phyloP scores from a whole-genome alignment of 169 alveolate genomes.

The Eimeria acervulina region DNA sequence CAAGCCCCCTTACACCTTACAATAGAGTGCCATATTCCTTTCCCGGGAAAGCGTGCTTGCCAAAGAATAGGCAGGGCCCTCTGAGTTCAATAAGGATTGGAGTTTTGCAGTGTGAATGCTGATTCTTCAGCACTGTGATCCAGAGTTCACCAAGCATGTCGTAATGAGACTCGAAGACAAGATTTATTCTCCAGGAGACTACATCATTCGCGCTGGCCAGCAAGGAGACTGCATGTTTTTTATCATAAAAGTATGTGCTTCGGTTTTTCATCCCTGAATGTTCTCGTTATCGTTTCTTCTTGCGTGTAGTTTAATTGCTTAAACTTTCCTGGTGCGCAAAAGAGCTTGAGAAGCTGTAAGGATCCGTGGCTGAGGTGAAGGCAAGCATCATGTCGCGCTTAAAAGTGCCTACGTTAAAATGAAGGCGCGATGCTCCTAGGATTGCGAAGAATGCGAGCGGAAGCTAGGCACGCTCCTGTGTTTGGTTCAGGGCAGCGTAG shows the following conservation, averaged over 20 bases:
- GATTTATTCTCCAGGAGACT: constrained; percentile 70
- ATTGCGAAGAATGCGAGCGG: background rate
- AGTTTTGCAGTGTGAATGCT: background rate
- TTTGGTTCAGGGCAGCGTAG: constrained; percentile 58
- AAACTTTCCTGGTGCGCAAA: background rate
- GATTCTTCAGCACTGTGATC: constrained; percentile 71
- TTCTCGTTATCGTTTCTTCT: background rate
- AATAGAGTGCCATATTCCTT: background rate
- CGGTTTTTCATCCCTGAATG: background rate
- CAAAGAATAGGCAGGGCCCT: background rate
- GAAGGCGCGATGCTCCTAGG: background rate
- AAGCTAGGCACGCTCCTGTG: background rate
- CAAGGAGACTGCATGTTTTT: constrained; percentile 74
- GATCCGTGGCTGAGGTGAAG: background rate
- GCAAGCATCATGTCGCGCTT: background rate
- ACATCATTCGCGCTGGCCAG: constrained; percentile 74
- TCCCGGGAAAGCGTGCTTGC: background rate
- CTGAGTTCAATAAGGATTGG: background rate
- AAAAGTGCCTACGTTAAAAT: background rate
- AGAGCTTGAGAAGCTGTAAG: background rate
- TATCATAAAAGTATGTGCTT: constrained; percentile 49
- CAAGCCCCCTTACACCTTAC: background rate
- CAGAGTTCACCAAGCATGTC: constrained; percentile 65
- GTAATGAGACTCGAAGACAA: constrained; percentile 60
- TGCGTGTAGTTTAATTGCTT: background rate